A percentile compares a stretch with the other conserved stretches of the same genome.
Evolutionary conservation across 495 filamentous ascomycete species (phyloP).

Genomic region (Podospora pseudocomata): DNA sequence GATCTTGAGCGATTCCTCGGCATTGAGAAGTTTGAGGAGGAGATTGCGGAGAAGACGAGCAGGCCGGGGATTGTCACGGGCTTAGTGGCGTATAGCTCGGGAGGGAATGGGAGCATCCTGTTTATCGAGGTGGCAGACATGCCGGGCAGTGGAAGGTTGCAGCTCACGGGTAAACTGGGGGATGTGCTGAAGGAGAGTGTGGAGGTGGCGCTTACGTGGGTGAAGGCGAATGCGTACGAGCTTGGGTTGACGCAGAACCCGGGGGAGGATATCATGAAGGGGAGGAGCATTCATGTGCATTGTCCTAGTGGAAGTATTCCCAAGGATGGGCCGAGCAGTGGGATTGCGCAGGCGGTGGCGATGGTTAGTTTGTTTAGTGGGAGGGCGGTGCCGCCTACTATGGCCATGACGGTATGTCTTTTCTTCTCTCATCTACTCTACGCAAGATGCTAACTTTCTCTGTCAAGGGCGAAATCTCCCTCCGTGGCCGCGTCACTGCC

Average conservation of each 20-base stretch:
- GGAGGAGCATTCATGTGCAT: conserved; percentile 91
- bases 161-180: conserved; percentile 97
- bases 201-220: conserved; percentile 92
- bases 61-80: conserved; percentile 95
- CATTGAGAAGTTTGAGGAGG: conserved; percentile 91
- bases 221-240: conserved; percentile 92
- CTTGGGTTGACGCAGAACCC: conserved; percentile 77
- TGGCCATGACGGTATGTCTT: conserved; percentile 79
- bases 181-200: conserved; percentile 97
- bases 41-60: conserved; percentile 83
- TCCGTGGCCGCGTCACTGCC: conserved; percentile 79
- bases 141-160: conserved; percentile 88
- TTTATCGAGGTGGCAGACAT: conserved; percentile 99
- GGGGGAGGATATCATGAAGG: conserved; percentile 92
- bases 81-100: conserved; percentile 91
- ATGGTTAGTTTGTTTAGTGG: conserved; percentile 88
- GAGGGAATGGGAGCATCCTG: conserved; percentile 90
- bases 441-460: conserved; percentile 2
- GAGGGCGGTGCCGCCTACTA: conserved; percentile 81
- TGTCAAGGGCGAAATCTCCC: conserved; percentile 70
- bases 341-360: conserved; percentile 89
- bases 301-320: conserved; percentile 93
- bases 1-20: conserved; percentile 90
- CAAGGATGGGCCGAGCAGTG: conserved; percentile 86
- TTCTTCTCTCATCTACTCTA: background rate